Evolutionary conservation across 176 grass and related monocot species (phyloP).

Genomic region (sorghum (Sorghum bicolor)): Sorghum_bicolor_NCBIv3 NC_012879.2:4092001-4092500

Average conservation of each 20-base stretch:
- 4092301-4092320: background rate
- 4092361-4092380: background rate
- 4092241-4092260: background rate
- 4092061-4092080: constrained; percentile 40
- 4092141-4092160: constrained; percentile 30
- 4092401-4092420: background rate
- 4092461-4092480: background rate
- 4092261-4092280: background rate
- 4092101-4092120: constrained; percentile 60
- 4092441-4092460: background rate
- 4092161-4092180: constrained; percentile 42
- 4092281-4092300: background rate
- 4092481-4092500: background rate
- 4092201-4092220: constrained; percentile 5
- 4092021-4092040: background rate
- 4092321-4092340: background rate
- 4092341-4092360: background rate
- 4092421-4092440: background rate
- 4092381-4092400: background rate
- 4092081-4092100: constrained; percentile 71
- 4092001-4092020: background rate
- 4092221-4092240: background rate
- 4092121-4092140: constrained; percentile 60
- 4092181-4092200: constrained; percentile 32
- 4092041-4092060: background rate